phyloP scores from a whole-genome alignment of 2,329 filamentous ascomycete species.

The Mycosphaerella sp. region DNA sequence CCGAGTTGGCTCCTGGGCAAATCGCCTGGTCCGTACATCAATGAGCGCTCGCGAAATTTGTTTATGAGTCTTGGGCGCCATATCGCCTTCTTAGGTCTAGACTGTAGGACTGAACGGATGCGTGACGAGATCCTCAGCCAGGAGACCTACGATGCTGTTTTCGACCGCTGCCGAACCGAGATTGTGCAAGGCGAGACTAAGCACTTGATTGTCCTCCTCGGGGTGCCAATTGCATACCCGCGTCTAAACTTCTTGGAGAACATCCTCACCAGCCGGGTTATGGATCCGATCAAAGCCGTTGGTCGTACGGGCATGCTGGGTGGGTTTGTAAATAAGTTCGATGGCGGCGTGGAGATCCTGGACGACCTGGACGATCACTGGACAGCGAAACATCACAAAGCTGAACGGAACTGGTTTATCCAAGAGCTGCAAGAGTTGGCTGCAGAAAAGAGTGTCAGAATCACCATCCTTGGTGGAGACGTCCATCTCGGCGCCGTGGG shows the following conservation, averaged over 20 bases:
- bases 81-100: slow-evolving; percentile 76
- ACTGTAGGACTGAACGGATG: slow-evolving; percentile 86
- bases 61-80: slow-evolving; percentile 77
- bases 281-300: slow-evolving; percentile 84
- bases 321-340: slow-evolving; percentile 76
- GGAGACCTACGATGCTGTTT: slow-evolving; percentile 77
- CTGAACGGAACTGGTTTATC: slow-evolving; percentile 77
- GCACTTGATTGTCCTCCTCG: slow-evolving; percentile 80
- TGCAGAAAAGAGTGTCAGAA: slow-evolving; percentile 80
- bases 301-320: slow-evolving; percentile 76
- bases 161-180: slow-evolving; percentile 77
- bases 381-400: slow-evolving; percentile 92
- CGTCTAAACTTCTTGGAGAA: slow-evolving; percentile 55
- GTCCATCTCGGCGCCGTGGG: slow-evolving; percentile 89
- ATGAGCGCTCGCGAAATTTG: slow-evolving; percentile 73
- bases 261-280: slow-evolving; percentile 70
- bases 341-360: slow-evolving; percentile 83
- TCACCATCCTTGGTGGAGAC: slow-evolving; percentile 90
- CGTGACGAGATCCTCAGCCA: slow-evolving; percentile 73
- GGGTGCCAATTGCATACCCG: slow-evolving; percentile 54
- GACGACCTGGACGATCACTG: slow-evolving; percentile 95
- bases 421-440: slow-evolving; percentile 90
- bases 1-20: slow-evolving; percentile 85
- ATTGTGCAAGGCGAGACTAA: slow-evolving; percentile 78
- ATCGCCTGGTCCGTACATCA: slow-evolving; percentile 80